Base-by-base conservation (phyloP, 2,329 filamentous ascomycete species). In the Sclerotinia glacialis region DNA sequence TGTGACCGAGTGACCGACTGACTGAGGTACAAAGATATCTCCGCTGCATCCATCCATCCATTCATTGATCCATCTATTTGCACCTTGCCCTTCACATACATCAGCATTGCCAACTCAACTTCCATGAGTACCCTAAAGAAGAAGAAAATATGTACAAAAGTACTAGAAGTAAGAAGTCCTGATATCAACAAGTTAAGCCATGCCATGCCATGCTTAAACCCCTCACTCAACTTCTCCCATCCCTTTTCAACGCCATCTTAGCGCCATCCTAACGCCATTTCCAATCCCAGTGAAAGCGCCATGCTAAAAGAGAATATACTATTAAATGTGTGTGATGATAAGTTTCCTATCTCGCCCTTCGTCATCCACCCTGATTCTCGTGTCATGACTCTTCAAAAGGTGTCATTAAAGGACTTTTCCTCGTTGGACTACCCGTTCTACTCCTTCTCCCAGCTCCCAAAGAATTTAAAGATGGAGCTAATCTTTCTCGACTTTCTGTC, bases 401-500 rank as follows among this genome's bases (percentile, higher is more conserved):
- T 54, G 79, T 78, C 79, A 84, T 82, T 56, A 85, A 74, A 0
- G 85, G 83, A 68, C 84, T 87, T 75, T 87, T 88, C 72, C 86
- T 79, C 44, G 73, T 76, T 31, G 81, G 81, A 76, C 80, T 82
- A 54, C 79, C 78, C 12, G 79, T 73, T 68, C 81, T 76, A 66
- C 77, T 78, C 69, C 75, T 80, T 76, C 85, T 77, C 31, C 85
- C 85, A 1, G 83, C 83, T 60, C 80, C 83, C 68, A 85, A 76
- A 78, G 84, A 81, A 67, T 83, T 82, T 31, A 83, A 71, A 11
- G 80, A 83, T 18, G 85, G 76, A 23, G 84, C 82, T 47, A 97
- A 78, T 67, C 91, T 83, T 75, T 98, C 95, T 64, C 92, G 83
- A 76, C 92, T 96, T 76, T 97, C 94, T 0, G 91, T 96, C 71